Conservation (phyloP, 345 rosid species). For the Eucalyptus erythrocorys region DNA sequence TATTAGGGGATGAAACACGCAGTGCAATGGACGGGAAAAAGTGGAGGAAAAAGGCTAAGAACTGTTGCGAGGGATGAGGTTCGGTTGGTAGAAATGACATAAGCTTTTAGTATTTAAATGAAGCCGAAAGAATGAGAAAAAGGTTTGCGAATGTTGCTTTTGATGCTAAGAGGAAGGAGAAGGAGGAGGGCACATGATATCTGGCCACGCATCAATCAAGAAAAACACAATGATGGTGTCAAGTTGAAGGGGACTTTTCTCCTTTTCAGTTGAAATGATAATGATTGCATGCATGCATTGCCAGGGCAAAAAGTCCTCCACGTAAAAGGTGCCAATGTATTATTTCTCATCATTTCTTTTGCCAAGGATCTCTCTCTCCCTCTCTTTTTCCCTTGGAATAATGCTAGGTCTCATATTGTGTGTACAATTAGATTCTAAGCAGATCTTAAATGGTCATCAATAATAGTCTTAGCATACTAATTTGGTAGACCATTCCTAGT, state of each 20-base stretch:
- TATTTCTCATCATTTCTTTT: conserved; percentile 1
- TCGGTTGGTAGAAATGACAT: not conserved
- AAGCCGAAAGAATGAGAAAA: not conserved
- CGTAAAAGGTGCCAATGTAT: not conserved
- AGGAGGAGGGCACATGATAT: not conserved
- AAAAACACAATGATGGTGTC: not conserved
- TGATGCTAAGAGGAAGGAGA: not conserved
- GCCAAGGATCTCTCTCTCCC: not conserved
- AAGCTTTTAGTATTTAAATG: not conserved
- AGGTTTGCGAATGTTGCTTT: not conserved
- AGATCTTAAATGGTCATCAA: not conserved
- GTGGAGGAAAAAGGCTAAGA: not conserved
- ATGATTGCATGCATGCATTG: not conserved
- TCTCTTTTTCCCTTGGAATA: not conserved
- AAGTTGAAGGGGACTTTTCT: not conserved
- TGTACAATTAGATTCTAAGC: not conserved
- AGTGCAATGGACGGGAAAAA: not conserved
- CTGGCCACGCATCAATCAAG: not conserved
- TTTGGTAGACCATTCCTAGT: not conserved
- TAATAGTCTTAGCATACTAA: not conserved
- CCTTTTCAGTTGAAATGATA: not conserved
- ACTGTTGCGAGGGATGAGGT: not conserved
- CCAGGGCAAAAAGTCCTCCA: conserved; percentile 12
- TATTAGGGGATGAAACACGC: not conserved
- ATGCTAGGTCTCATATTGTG: not conserved